Evolutionary conservation across 495 filamentous ascomycete species (phyloP).

Genomic region (Trichoderma gamsii): DNA sequence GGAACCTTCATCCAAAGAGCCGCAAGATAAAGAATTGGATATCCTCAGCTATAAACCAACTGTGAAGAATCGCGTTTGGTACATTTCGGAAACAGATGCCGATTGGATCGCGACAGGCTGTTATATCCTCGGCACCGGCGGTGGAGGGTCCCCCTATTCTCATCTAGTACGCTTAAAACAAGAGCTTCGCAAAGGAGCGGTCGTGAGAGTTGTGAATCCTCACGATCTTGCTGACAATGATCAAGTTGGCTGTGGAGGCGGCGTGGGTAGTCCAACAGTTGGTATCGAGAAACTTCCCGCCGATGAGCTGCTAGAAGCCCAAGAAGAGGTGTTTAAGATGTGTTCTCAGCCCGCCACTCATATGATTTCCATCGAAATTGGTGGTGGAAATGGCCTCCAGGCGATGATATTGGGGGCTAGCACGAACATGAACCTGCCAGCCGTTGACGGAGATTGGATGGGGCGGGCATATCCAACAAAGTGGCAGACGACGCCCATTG

Average conservation of each 20-base stretch:
- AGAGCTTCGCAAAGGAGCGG: slow-evolving; percentile 41
- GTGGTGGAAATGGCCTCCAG: slow-evolving; percentile 50
- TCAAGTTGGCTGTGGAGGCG: slow-evolving; percentile 40
- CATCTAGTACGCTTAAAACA: slow-evolving; percentile 38
- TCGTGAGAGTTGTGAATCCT: slow-evolving; percentile 42
- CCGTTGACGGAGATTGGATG: slow-evolving; percentile 53
- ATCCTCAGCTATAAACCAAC: slow-evolving; percentile 44
- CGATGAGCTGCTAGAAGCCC: slow-evolving; percentile 45
- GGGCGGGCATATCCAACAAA: slow-evolving; percentile 51
- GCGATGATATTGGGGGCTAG: slow-evolving; percentile 46
- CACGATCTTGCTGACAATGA: slow-evolving; percentile 39
- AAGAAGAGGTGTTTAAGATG: slow-evolving; percentile 41
- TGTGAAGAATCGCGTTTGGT: slow-evolving; percentile 48
- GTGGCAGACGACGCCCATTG: slow-evolving; percentile 52
- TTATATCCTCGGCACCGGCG: slow-evolving; percentile 57
- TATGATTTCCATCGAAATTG: slow-evolving; percentile 48
- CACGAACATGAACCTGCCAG: slow-evolving; percentile 43
- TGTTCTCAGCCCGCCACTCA: slow-evolving; percentile 27
- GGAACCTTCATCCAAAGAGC: slow-evolving; percentile 18
- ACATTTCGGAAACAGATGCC: slow-evolving; percentile 50
- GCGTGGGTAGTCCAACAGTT: slow-evolving; percentile 45
- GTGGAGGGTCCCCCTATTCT: slow-evolving; percentile 48
- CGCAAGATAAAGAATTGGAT: slow-evolving; percentile 30
- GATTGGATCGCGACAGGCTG: slow-evolving; percentile 52
- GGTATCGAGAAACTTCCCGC: slow-evolving; percentile 48